phyloP scores from a whole-genome alignment of 2,329 filamentous ascomycete genomes.

The Pyricularia grisea region DNA sequence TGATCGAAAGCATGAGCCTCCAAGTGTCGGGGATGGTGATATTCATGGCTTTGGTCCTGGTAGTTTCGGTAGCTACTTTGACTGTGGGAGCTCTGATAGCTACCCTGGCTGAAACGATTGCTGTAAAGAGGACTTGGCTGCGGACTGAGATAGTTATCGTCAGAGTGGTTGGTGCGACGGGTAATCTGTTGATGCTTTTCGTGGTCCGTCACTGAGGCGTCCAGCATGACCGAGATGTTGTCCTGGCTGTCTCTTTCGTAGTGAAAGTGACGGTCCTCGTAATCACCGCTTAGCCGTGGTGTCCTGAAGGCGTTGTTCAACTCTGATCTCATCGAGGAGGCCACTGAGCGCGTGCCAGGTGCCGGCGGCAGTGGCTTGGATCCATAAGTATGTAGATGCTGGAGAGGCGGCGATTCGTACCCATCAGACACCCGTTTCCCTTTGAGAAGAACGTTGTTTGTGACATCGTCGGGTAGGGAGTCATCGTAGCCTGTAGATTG shows the following conservation, averaged over 20 bases:
- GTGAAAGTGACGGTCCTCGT: slow-evolving; percentile 4
- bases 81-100: background rate
- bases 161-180: background rate
- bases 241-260: slow-evolving; percentile 7
- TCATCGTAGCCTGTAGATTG: background rate
- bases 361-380: slow-evolving; percentile 17
- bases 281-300: slow-evolving; percentile 6
- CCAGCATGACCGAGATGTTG: slow-evolving; percentile 6
- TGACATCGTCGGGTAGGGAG: background rate
- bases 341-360: slow-evolving; percentile 10
- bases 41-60: background rate
- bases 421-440: background rate
- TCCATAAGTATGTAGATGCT: slow-evolving; percentile 10
- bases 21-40: background rate
- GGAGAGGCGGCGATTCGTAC: slow-evolving; percentile 1
- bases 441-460: background rate
- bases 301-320: slow-evolving; percentile 11
- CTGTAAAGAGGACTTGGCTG: background rate
- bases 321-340: slow-evolving; percentile 14
- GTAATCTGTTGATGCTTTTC: background rate
- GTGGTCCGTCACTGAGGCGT: background rate
- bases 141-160: background rate
- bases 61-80: background rate
- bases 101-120: background rate
- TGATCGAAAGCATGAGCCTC: background rate